Evolutionary conservation across 148 eudicot species (phyloP).

Genomic region (Pharnaceum exiguum): DNA sequence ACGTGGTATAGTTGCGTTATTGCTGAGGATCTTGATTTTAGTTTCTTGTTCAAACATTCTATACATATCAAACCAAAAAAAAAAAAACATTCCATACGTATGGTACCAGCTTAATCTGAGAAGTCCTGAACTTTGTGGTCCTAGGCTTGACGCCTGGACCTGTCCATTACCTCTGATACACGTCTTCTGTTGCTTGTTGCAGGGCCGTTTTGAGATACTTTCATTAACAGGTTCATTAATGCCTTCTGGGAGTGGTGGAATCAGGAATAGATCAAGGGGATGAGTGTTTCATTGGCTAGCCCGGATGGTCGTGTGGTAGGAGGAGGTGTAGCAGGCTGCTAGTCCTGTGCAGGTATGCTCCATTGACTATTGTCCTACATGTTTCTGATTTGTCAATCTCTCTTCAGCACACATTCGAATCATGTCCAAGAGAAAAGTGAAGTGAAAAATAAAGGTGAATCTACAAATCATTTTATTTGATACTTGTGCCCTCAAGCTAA

Average conservation of each 20-base stretch:
- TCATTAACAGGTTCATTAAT: conserved; percentile 91
- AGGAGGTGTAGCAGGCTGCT: conserved; percentile 97
- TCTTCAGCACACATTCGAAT: neutral
- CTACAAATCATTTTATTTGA: no score
- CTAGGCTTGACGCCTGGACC: no score
- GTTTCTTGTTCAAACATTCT: no score
- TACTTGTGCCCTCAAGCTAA: no score
- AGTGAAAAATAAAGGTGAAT: no score
- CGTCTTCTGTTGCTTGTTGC: conserved; percentile 10
- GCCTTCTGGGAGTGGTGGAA: conserved; percentile 89
- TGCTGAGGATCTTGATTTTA: no score
- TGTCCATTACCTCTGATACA: no score
- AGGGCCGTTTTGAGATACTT: conserved; percentile 97
- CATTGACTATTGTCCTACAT: neutral
- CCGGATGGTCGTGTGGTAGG: conserved; percentile 98
- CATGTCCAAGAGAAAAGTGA: neutral
- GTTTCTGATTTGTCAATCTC: neutral
- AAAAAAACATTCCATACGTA: no score
- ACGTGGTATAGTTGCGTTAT: no score
- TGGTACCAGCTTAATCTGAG: no score
- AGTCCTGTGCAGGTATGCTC: conserved; percentile 75
- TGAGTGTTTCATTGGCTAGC: conserved; percentile 93
- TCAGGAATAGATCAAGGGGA: conserved; percentile 81
- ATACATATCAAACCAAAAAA: no score
- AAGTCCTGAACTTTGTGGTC: neutral